phyloP scores from a whole-genome alignment of 345 rosid genomes.

The Linum usitatissimum region DNA sequence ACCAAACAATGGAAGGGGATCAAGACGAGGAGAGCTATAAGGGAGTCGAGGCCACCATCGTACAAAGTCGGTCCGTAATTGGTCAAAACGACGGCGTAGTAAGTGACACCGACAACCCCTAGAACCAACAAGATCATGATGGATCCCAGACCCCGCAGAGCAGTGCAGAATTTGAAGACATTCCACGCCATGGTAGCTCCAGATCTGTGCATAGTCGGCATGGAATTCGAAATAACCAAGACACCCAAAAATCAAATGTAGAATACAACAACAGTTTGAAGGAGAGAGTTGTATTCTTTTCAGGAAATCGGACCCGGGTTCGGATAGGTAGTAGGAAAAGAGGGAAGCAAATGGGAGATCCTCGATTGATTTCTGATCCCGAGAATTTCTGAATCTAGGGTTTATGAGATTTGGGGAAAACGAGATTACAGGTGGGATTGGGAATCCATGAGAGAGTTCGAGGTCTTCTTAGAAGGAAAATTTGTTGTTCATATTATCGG shows the following conservation, averaged over 20 bases:
- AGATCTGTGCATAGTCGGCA: conserved; percentile 75
- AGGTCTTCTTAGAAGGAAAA: background rate
- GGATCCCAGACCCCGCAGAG: conserved; percentile 87
- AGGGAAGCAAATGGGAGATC: background rate
- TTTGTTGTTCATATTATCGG: too few species aligned
- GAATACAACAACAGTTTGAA: background rate
- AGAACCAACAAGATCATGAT: conserved; percentile 94
- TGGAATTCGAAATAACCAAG: background rate
- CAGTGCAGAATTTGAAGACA: conserved; percentile 93
- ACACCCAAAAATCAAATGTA: background rate
- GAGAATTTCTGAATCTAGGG: conserved; percentile 20
- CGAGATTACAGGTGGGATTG: conserved; percentile 16
- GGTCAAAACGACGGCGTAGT: conserved; percentile 81
- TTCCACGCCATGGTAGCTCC: conserved; percentile 98
- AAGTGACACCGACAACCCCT: conserved; percentile 86
- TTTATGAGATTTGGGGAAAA: conserved; percentile 20
- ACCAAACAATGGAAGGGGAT: conserved; percentile 76
- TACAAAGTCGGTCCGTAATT: conserved; percentile 72
- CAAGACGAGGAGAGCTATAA: conserved; percentile 44
- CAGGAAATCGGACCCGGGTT: background rate
- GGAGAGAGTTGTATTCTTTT: background rate
- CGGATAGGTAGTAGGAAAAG: background rate
- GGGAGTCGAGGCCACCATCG: conserved; percentile 53
- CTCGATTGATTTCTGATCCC: background rate
- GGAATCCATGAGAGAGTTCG: conserved; percentile 15